These are phyloP conservation scores for Penicillium pulvis DNA, from an alignment of 495 filamentous ascomycete species.

Conservation along the genomic window DNA sequence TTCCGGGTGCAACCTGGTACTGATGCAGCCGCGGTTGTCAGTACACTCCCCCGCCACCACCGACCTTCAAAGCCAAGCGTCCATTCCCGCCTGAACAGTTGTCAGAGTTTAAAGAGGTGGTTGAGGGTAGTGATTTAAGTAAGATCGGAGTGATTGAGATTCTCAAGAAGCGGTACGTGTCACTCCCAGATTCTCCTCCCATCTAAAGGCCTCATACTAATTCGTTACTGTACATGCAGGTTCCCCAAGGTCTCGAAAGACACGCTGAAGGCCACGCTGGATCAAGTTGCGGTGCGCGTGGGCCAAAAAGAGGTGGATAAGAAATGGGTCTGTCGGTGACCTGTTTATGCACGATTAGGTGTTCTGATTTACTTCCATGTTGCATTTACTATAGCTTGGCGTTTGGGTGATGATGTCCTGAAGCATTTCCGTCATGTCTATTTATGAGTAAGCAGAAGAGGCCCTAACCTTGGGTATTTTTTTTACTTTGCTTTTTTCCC, in stretches of 20 bases:
- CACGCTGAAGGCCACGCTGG: conserved; percentile 71
- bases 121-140: conserved; percentile 70
- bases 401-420: conserved; percentile 4
- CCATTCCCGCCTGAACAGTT: conserved; percentile 61
- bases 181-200: neutral
- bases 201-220: conserved; percentile 2
- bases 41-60: conserved; percentile 12
- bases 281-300: conserved; percentile 66
- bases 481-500: neutral
- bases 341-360: neutral
- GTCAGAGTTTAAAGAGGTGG: conserved; percentile 68
- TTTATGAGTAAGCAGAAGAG: neutral
- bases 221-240: conserved; percentile 14
- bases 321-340: conserved; percentile 54
- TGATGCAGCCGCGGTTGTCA: conserved; percentile 13
- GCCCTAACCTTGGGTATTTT: neutral
- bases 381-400: conserved; percentile 2
- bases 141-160: conserved; percentile 77
- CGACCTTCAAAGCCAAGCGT: conserved; percentile 34
- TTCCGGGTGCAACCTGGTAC: conserved; percentile 25
- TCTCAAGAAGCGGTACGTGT: conserved; percentile 64
- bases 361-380: neutral
- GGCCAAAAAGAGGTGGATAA: conserved; percentile 64
- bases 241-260: conserved; percentile 74
- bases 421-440: neutral